Base-by-base conservation (phyloP, 352 stramenopile species). In the Phytophthora vignae region DNA sequence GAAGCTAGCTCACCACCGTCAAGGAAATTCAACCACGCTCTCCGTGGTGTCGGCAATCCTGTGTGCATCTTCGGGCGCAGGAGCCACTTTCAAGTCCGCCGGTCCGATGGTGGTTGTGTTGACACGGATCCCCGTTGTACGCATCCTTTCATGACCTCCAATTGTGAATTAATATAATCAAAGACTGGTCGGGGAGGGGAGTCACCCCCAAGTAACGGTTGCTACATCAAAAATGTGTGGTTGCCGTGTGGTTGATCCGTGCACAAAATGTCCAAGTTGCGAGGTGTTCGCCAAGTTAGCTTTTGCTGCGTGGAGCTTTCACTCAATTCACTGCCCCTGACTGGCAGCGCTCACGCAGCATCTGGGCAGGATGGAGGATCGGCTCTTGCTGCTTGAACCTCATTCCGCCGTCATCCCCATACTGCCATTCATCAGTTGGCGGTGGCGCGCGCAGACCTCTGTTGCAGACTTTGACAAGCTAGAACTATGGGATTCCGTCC, bases 401-500 rank as follows among this genome's bases (percentile, higher is more conserved):
- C 25, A 27, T 62, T 42, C 42, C 36, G 49, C 56, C 12, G 7
- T 9, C 21, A 29, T 14, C 9, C 0, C 19, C 31, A 21, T 38
- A 44, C 19, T 27, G 31, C 50, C 69, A 81, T 70, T 76, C 49
- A 31, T 40, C 52, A 73, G 36, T 73, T 73, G 38, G 17, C 61
- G n/a, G 53, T 48, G 38, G 46, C 58, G 44, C 49, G 52, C 70
- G 33, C 46, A 72, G 49, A 63, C 22, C 46, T 55, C 31, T 12
- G 36, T n/a, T 44, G 36, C 46, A 15, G 56, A n/a, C n/a, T 36
- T 50, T 12, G 8, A 27, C n/a, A 17, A 38, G 29, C 22, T 46
- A 57, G 5, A 44, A 15, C 19, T 21, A 80, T 80, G 73, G 73
- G 73, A 1, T 76, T 78, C 38, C 74, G 69, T 33, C 53, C 61